These are phyloP conservation scores for Lichtheimia hyalospora DNA, from an alignment of 371 early-diverging fungal genomes.

Conservation along the genomic window DNA sequence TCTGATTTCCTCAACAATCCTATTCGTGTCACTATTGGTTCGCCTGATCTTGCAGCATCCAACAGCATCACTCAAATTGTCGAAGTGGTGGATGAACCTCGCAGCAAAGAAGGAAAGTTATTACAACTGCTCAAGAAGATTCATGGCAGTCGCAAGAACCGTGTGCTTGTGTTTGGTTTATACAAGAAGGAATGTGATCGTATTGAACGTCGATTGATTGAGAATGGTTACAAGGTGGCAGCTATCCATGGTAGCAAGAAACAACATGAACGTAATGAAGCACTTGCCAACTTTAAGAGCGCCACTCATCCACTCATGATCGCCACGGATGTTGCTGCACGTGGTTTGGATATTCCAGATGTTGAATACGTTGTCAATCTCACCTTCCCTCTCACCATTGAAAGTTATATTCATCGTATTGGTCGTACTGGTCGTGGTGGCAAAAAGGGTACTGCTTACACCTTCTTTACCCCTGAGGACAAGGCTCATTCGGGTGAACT, in stretches of 20 bases:
- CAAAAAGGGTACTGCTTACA: constrained; percentile 87
- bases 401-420: constrained; percentile 92
- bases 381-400: constrained; percentile 96
- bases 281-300: constrained; percentile 71
- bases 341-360: constrained; percentile 97
- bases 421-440: constrained; percentile 98
- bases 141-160: constrained; percentile 77
- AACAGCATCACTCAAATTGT: constrained; percentile 92
- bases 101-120: constrained; percentile 81
- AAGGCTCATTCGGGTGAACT: constrained; percentile 87
- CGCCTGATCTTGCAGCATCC: constrained; percentile 90
- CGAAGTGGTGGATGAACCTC: constrained; percentile 78
- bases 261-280: constrained; percentile 71
- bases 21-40: constrained; percentile 92
- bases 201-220: constrained; percentile 67
- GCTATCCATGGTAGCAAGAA: constrained; percentile 86
- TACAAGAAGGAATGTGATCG: constrained; percentile 95
- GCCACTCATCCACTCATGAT: constrained; percentile 78
- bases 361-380: constrained; percentile 98
- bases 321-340: constrained; percentile 94
- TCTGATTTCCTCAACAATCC: constrained; percentile 81
- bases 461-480: constrained; percentile 94
- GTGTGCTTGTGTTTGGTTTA: constrained; percentile 87
- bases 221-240: constrained; percentile 81
- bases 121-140: constrained; percentile 78